Conservation (phyloP, 768 basidiomycete species). For the Collybia sordida region DNA sequence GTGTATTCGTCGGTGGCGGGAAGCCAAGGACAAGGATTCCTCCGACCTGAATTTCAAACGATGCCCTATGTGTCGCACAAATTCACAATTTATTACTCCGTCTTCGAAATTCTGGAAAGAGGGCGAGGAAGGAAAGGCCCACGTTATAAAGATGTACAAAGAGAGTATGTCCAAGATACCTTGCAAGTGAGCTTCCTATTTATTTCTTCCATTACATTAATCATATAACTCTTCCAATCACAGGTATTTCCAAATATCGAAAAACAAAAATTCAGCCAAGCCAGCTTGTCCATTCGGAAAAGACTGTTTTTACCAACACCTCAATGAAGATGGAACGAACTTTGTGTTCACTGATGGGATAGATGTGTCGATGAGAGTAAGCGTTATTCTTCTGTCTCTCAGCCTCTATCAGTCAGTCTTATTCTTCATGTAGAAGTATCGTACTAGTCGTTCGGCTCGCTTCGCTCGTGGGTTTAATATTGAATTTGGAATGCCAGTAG, state of each 20-base stretch:
- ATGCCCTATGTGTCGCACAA: conserved; percentile 74
- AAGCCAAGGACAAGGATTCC: conserved; percentile 52
- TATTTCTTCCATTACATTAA: neutral
- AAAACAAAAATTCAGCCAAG: conserved; percentile 29
- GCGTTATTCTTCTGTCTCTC: conserved; percentile 4
- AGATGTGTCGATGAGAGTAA: conserved; percentile 52
- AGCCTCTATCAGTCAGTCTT: no score
- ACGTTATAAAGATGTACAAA: conserved; percentile 58
- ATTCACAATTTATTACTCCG: conserved; percentile 70
- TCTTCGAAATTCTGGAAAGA: conserved; percentile 67
- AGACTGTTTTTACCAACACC: conserved; percentile 81
- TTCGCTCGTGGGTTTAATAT: neutral
- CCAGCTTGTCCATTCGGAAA: conserved; percentile 77
- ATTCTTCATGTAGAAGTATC: neutral
- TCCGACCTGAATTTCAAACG: conserved; percentile 62
- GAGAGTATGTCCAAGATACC: conserved; percentile 69
- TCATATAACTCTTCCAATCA: neutral
- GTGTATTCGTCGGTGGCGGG: conserved; percentile 83
- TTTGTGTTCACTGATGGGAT: conserved; percentile 56
- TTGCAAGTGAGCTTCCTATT: conserved; percentile 52
- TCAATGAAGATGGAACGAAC: conserved; percentile 63
- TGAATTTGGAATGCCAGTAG: neutral
- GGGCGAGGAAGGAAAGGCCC: conserved; percentile 51
- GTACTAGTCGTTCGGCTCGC: neutral
- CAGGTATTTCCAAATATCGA: conserved; percentile 49